Conservation (phyloP, 2,329 filamentous ascomycete species). For the Botryotinia narcissicola region DNA sequence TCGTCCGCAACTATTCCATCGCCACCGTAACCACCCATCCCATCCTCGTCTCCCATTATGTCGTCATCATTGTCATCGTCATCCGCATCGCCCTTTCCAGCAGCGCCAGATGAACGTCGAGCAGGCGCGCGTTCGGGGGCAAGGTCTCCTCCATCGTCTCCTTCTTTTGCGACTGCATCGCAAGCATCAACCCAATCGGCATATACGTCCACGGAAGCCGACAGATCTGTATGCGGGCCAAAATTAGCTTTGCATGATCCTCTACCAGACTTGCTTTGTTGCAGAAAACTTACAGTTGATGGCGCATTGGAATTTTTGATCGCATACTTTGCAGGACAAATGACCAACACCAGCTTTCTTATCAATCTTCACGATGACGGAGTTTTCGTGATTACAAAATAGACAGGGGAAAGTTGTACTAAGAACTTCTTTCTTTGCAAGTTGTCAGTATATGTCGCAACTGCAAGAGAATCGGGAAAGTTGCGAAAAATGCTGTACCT, state of each 20-base stretch:
- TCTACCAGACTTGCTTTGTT: neutral
- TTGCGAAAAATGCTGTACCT: constrained; percentile 49
- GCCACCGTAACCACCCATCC: constrained; percentile 51
- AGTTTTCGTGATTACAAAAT: constrained; percentile 97
- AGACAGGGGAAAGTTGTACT: constrained; percentile 90
- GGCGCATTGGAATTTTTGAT: constrained; percentile 86
- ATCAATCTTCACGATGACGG: constrained; percentile 86
- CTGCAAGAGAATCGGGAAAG: neutral
- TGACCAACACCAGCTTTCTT: constrained; percentile 87
- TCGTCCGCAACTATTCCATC: constrained; percentile 55
- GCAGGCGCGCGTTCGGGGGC: constrained; percentile 30
- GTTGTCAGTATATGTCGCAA: constrained; percentile 10
- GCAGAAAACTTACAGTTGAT: constrained; percentile 70
- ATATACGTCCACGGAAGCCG: constrained; percentile 90
- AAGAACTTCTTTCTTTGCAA: constrained; percentile 62
- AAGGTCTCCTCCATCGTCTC: constrained; percentile 39
- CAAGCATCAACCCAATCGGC: constrained; percentile 98
- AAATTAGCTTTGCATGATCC: constrained; percentile 23
- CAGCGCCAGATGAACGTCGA: constrained; percentile 24
- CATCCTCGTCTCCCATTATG: constrained; percentile 44
- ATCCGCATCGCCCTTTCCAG: constrained; percentile 34
- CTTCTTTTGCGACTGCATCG: constrained; percentile 66
- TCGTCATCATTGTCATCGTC: constrained; percentile 41
- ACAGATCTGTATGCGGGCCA: constrained; percentile 62
- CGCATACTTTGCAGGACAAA: constrained; percentile 88